phyloP scores from a whole-genome alignment of 305 asterid genomes.

The Andrographis paniculata region DNA sequence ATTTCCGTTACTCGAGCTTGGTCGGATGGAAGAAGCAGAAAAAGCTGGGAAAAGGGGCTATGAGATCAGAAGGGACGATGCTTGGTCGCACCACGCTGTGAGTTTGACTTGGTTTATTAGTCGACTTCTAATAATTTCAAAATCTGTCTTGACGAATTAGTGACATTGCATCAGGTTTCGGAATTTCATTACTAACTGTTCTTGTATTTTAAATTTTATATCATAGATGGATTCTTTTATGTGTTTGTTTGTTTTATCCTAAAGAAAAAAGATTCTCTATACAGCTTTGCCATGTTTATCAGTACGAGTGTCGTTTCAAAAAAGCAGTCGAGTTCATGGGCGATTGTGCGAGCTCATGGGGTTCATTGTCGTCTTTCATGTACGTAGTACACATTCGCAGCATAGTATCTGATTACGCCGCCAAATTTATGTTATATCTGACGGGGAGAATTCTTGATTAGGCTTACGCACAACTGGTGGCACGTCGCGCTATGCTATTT shows the following conservation, averaged over 20 bases:
- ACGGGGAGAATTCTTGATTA: conserved; percentile 23
- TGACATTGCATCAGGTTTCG: conserved; percentile 1
- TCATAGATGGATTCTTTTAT: conserved; percentile 7
- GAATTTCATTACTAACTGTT: background rate
- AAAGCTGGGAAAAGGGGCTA: conserved; percentile 67
- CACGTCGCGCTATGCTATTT: conserved; percentile 88
- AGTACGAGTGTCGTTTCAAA: conserved; percentile 73
- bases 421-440: conserved; percentile 16
- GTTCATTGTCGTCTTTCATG: conserved; percentile 78
- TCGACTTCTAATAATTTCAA: background rate
- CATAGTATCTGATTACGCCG: conserved; percentile 2
- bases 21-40: conserved; percentile 71
- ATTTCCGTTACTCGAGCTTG: conserved; percentile 84
- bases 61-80: conserved; percentile 62
- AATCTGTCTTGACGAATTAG: conserved; percentile 2
- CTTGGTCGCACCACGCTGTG: conserved; percentile 96
- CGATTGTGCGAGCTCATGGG: conserved; percentile 73
- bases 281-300: conserved; percentile 98
- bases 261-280: too few relatives aligned
- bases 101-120: conserved; percentile 24
- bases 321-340: conserved; percentile 92
- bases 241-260: too few relatives aligned
- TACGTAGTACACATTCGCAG: conserved; percentile 29
- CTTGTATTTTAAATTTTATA: conserved; percentile 1
- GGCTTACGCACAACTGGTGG: conserved; percentile 99